Percentiles rank a stretch among this genome's conserved stretches.
phyloP scores from a whole-genome alignment of 208 protist genomes.

The Leptomonas seymouri region DNA sequence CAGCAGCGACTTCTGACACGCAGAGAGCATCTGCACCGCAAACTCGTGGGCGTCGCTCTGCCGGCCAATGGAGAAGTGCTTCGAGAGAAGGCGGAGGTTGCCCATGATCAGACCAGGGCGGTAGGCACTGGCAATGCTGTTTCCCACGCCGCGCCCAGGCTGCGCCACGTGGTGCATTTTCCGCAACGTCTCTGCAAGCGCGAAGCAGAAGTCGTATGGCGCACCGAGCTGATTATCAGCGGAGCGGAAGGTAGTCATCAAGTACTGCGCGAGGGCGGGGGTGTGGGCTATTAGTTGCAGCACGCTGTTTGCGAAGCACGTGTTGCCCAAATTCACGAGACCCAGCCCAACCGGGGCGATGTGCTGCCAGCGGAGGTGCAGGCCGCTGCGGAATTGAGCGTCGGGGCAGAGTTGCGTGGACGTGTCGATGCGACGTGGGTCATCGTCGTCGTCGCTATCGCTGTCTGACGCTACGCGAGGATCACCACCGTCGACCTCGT shows the following conservation, averaged over 20 bases:
- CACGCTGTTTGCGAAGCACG: constrained; percentile 91
- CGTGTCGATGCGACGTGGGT: constrained; percentile 60
- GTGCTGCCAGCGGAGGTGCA: constrained; percentile 70
- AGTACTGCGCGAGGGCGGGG: constrained; percentile 87
- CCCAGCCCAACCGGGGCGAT: constrained; percentile 66
- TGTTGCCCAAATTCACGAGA: constrained; percentile 89
- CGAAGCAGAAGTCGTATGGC: constrained; percentile 85
- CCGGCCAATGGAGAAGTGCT: constrained; percentile 76
- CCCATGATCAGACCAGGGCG: constrained; percentile 61
- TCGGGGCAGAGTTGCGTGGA: constrained; percentile 60
- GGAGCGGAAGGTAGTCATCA: constrained; percentile 60
- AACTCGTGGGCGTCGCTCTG: constrained; percentile 95
- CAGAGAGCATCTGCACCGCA: constrained; percentile 75
- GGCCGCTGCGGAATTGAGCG: constrained; percentile 43
- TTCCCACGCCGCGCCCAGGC: background rate
- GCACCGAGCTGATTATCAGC: constrained; percentile 54
- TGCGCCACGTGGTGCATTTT: constrained; percentile 47
- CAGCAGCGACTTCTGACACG: constrained; percentile 79
- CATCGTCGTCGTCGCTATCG: constrained; percentile 63
- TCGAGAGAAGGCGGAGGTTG: constrained; percentile 66
- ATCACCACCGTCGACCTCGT: constrained; percentile 9
- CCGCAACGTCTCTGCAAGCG: constrained; percentile 77
- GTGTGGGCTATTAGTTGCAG: constrained; percentile 87
- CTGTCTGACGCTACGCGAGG: constrained; percentile 10
- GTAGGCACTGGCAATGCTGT: constrained; percentile 41